Conservation (phyloP, 2,329 filamentous ascomycete genomes). For the Fonsecaea nubica region DNA sequence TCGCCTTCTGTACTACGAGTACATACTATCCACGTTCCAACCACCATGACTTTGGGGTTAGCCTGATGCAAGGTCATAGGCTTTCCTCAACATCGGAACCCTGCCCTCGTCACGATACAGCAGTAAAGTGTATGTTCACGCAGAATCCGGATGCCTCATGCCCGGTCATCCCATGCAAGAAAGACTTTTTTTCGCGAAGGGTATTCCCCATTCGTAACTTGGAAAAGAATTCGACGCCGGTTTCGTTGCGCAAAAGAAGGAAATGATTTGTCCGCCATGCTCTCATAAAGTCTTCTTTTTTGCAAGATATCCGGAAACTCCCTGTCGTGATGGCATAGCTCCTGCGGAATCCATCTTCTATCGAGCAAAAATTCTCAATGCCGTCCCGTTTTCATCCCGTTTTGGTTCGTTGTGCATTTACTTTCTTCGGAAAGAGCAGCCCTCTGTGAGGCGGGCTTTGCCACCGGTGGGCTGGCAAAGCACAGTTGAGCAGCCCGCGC, state of each 20-base stretch:
- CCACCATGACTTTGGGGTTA: constrained; percentile 26
- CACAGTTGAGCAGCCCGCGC: constrained; percentile 98
- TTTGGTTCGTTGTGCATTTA: constrained; percentile 64
- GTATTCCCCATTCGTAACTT: constrained; percentile 35
- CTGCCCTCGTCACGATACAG: constrained; percentile 39
- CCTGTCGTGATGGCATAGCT: constrained; percentile 61
- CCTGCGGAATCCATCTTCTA: constrained; percentile 57
- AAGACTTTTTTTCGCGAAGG: constrained; percentile 46
- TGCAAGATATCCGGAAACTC: constrained; percentile 87
- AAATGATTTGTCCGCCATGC: constrained; percentile 44
- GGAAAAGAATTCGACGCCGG: constrained; percentile 21
- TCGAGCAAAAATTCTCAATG: constrained; percentile 47
- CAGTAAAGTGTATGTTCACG: constrained; percentile 36
- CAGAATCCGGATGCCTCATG: constrained; percentile 40
- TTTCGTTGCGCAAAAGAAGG: constrained; percentile 48
- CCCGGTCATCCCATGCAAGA: constrained; percentile 41
- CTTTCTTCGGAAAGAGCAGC: constrained; percentile 99
- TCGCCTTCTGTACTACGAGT: constrained; percentile 36
- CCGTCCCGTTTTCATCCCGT: constrained; percentile 42
- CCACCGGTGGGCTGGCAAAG: constrained; percentile 99
- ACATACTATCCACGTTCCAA: constrained; percentile 34
- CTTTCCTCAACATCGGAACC: constrained; percentile 40
- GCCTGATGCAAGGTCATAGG: constrained; percentile 40
- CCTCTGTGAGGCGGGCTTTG: constrained; percentile 98
- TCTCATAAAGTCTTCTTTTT: constrained; percentile 46